Evolutionary conservation across 352 stramenopile genomes (phyloP).

Genomic region (Globisporangium ultimum): DNA sequence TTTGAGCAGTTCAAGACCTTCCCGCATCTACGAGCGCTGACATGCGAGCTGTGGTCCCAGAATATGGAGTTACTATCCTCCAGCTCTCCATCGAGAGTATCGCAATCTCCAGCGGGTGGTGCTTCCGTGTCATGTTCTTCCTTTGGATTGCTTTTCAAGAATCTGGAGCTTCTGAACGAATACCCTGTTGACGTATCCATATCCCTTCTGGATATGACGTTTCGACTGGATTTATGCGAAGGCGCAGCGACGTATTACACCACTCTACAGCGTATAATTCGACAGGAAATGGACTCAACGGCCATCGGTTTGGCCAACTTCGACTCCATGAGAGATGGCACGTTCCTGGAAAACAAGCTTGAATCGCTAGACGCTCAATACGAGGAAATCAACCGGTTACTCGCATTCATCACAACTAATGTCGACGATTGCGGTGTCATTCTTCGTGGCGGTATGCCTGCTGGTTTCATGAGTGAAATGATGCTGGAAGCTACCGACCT

Average conservation of each 20-base stretch:
- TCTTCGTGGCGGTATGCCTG: slow-evolving; percentile 49
- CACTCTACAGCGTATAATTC: slow-evolving; percentile 57
- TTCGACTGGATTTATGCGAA: slow-evolving; percentile 62
- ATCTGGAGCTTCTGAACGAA: slow-evolving; percentile 55
- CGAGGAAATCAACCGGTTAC: slow-evolving; percentile 42
- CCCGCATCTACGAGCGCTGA: slow-evolving; percentile 41
- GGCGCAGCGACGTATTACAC: slow-evolving; percentile 51
- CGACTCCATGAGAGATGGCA: slow-evolving; percentile 49
- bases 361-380: slow-evolving; percentile 50
- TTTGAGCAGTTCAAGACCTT: slow-evolving; percentile 53
- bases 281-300: slow-evolving; percentile 64
- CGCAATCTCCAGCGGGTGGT: slow-evolving; percentile 8
- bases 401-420: slow-evolving; percentile 56
- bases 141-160: slow-evolving; percentile 34
- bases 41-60: slow-evolving; percentile 52
- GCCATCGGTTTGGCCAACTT: slow-evolving; percentile 52
- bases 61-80: slow-evolving; percentile 38
- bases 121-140: slow-evolving; percentile 4
- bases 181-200: slow-evolving; percentile 72
- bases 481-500: slow-evolving; percentile 57
- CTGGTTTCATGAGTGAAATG: slow-evolving; percentile 48
- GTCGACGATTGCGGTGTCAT: slow-evolving; percentile 63
- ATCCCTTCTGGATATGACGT: slow-evolving; percentile 60
- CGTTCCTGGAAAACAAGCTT: slow-evolving; percentile 56
- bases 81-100: background rate